phyloP scores from a whole-genome alignment of 2,329 filamentous ascomycete genomes.

The Diaporthe humulicola region DNA sequence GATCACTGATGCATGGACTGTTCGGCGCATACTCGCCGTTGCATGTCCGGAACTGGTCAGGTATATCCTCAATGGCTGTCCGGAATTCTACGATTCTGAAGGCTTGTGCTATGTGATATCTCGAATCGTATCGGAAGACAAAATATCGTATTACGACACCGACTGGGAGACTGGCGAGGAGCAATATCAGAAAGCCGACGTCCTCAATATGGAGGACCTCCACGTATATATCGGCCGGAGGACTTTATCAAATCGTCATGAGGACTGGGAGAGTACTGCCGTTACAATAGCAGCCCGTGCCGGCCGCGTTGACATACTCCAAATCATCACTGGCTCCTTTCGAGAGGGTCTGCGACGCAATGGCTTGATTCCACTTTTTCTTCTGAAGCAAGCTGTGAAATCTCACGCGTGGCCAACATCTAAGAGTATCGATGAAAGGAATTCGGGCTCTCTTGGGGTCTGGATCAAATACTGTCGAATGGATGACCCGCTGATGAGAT shows the following conservation, averaged over 20 bases:
- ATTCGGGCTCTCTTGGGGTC: not conserved
- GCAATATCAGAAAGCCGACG: not conserved
- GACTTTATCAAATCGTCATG: not conserved
- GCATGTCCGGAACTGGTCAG: not conserved
- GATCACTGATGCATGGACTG: not conserved
- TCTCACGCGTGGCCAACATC: no score
- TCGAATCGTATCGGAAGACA: not conserved
- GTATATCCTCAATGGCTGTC: not conserved
- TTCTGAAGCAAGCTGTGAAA: not conserved
- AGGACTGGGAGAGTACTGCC: not conserved
- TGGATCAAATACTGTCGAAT: not conserved
- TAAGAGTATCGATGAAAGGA: rapidly evolving
- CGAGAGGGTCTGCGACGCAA: not conserved
- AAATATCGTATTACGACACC: not conserved
- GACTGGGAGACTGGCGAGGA: rapidly evolving
- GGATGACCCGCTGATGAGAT: not conserved
- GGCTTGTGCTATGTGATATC: not conserved
- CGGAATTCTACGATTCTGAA: not conserved
- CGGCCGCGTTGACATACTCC: not conserved
- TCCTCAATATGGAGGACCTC: not conserved
- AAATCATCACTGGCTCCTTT: not conserved
- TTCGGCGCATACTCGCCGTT: not conserved
- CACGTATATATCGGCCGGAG: not conserved
- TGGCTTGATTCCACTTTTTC: not conserved
- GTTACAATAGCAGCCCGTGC: not conserved